Percentiles rank a stretch among this genome's conserved stretches.
phyloP scores from a whole-genome alignment of 2,329 filamentous ascomycete genomes.

The Sphaceloma murrayae region DNA sequence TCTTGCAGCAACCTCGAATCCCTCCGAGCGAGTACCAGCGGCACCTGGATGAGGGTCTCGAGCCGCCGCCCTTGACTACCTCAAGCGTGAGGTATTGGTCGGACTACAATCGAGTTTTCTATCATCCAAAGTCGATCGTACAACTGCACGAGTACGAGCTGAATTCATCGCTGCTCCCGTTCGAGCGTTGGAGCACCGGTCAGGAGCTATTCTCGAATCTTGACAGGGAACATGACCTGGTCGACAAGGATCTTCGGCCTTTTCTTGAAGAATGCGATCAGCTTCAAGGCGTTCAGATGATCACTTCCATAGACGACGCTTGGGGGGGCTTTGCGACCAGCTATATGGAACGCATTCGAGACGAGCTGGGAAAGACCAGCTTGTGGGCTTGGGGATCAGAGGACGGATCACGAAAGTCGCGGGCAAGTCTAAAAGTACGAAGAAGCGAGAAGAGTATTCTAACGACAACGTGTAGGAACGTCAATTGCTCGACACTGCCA shows the following conservation, averaged over 20 bases:
- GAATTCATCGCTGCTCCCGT: slow-evolving; percentile 68
- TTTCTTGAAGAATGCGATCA: slow-evolving; percentile 92
- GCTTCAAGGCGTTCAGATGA: slow-evolving; percentile 70
- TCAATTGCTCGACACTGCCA: slow-evolving; percentile 56
- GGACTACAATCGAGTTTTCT: slow-evolving; percentile 88
- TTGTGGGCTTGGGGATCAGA: slow-evolving; percentile 84
- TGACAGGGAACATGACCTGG: slow-evolving; percentile 62
- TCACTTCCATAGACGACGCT: slow-evolving; percentile 45
- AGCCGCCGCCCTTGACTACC: slow-evolving; percentile 54
- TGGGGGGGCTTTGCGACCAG: slow-evolving; percentile 40
- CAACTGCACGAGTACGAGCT: slow-evolving; percentile 83
- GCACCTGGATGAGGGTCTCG: slow-evolving; percentile 61
- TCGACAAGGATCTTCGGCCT: slow-evolving; percentile 80
- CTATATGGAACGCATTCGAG: slow-evolving; percentile 57
- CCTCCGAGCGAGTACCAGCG: slow-evolving; percentile 65
- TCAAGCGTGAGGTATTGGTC: slow-evolving; percentile 88
- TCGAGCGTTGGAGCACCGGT: slow-evolving; percentile 65
- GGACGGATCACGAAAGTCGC: slow-evolving; percentile 36
- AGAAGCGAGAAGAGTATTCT: not conserved
- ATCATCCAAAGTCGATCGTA: slow-evolving; percentile 76
- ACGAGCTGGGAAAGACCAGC: slow-evolving; percentile 81
- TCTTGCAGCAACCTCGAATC: slow-evolving; percentile 61
- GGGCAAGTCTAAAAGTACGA: slow-evolving; percentile 19
- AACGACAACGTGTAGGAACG: slow-evolving; percentile 42
- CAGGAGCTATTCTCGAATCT: slow-evolving; percentile 56